phyloP scores from a whole-genome alignment of 2,329 filamentous ascomycete genomes.

The Drechslerella coelobrocha region DNA sequence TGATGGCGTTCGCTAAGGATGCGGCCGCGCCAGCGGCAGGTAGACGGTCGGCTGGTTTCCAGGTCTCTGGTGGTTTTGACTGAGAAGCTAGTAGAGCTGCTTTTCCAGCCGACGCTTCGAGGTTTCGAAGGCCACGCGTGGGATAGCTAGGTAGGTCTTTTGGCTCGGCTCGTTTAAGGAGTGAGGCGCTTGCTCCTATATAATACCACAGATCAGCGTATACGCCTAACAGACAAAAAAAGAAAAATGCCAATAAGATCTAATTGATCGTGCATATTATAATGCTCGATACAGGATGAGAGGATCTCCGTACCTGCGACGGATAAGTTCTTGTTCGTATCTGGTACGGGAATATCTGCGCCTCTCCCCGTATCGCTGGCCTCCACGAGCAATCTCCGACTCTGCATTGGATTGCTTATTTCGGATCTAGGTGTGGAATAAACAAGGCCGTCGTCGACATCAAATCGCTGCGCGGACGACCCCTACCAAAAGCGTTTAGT shows the following conservation, averaged over 20 bases:
- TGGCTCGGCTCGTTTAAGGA: conserved; percentile 35
- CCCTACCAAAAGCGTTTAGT: conserved; percentile 34
- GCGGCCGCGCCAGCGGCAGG: conserved; percentile 44
- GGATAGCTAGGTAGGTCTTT: conserved; percentile 46
- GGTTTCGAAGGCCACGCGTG: conserved; percentile 34
- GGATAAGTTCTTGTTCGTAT: conserved; percentile 6
- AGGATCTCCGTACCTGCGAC: conserved; percentile 4
- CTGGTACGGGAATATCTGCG: neutral
- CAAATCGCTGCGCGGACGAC: neutral
- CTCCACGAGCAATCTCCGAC: conserved; percentile 26
- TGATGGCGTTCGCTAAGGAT: conserved; percentile 38
- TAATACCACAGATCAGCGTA: neutral
- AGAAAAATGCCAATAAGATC: too few relatives aligned
- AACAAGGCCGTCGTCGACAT: conserved; percentile 22
- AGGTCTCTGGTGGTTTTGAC: conserved; percentile 35
- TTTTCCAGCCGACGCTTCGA: conserved; percentile 35
- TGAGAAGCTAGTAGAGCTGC: conserved; percentile 32
- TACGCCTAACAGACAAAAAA: neutral
- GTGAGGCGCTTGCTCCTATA: conserved; percentile 10
- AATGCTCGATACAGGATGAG: too few relatives aligned
- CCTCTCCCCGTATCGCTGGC: conserved; percentile 13
- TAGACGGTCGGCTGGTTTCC: conserved; percentile 32
- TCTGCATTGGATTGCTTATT: conserved; percentile 41
- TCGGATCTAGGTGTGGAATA: conserved; percentile 46
- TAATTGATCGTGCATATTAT: too few relatives aligned